These are phyloP conservation scores for Aspergillus oerlinghausenensis DNA, from an alignment of 2,329 filamentous ascomycete species.

Conservation along the genomic window DNA sequence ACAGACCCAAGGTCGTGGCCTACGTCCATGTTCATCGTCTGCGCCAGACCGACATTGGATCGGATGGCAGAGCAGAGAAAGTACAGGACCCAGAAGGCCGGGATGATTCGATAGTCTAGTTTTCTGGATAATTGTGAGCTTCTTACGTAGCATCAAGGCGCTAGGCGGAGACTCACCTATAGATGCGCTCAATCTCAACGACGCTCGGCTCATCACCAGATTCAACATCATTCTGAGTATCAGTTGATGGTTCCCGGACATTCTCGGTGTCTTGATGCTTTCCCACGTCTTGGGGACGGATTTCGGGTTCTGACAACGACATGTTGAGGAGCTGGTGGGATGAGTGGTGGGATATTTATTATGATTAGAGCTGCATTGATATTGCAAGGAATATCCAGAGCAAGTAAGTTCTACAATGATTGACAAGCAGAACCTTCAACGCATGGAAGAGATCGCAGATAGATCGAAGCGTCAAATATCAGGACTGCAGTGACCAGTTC, in stretches of 20 bases:
- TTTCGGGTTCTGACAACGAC: background rate
- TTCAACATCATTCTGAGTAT: slow-evolving; percentile 16
- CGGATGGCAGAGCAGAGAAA: slow-evolving; percentile 89
- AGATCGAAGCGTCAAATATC: background rate
- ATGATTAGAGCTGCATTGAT: background rate
- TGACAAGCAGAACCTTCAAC: background rate
- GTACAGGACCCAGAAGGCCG: slow-evolving; percentile 85
- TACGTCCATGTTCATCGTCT: slow-evolving; percentile 76
- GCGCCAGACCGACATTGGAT: slow-evolving; percentile 87
- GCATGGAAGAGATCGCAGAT: background rate
- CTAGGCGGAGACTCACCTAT: slow-evolving; percentile 22
- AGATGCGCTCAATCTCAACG: slow-evolving; percentile 36
- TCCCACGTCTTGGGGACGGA: background rate
- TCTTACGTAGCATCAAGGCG: background rate
- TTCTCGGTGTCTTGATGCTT: background rate
- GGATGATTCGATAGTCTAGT: slow-evolving; percentile 55
- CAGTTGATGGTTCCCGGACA: slow-evolving; percentile 3
- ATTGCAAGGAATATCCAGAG: background rate
- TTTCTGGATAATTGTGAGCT: slow-evolving; percentile 37
- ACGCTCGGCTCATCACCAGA: slow-evolving; percentile 25
- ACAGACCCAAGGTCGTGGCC: slow-evolving; percentile 71
- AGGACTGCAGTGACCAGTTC: background rate
- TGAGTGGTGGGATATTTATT: background rate
- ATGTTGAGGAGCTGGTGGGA: background rate
- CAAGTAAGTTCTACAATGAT: background rate